Conservation (phyloP, 1,284 basidiomycete genomes). For the Ceratorhiza oryzae-sativae region DNA sequence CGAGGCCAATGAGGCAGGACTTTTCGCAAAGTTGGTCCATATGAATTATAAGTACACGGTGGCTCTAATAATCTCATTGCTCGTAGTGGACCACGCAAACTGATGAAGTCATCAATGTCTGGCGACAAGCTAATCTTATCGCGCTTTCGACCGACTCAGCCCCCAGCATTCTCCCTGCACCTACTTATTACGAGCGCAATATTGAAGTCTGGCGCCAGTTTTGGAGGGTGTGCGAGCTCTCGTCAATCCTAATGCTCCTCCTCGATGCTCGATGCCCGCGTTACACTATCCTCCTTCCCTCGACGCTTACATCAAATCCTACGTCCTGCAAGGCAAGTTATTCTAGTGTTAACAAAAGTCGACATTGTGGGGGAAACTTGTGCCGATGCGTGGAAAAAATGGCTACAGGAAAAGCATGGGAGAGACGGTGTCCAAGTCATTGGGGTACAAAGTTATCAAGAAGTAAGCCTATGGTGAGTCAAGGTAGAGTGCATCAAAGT, state of each 20-base stretch:
- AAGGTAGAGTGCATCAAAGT: conserved; percentile 51
- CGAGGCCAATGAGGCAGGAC: conserved; percentile 82
- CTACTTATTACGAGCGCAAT: conserved; percentile 87
- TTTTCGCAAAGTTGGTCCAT: conserved; percentile 69
- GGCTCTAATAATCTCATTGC: background rate
- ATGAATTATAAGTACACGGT: background rate
- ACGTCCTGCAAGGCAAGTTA: conserved; percentile 61
- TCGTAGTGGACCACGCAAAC: conserved; percentile 60
- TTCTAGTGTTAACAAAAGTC: conserved; percentile 85
- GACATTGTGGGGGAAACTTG: conserved; percentile 72
- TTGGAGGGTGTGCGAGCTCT: conserved; percentile 89
- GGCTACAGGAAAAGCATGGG: conserved; percentile 66
- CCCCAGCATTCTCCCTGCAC: conserved; percentile 53
- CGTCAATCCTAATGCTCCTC: conserved; percentile 82
- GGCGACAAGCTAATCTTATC: conserved; percentile 54
- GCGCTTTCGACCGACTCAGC: background rate
- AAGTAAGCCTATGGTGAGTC: conserved; percentile 50
- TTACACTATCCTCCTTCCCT: conserved; percentile 62
- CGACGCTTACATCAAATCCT: conserved; percentile 55
- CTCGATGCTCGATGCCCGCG: conserved; percentile 85
- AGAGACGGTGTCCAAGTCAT: conserved; percentile 62
- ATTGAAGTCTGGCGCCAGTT: conserved; percentile 92
- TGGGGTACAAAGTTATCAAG: conserved; percentile 71
- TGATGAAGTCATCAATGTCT: conserved; percentile 63
- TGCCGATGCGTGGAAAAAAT: conserved; percentile 70